Evolutionary conservation across 352 stramenopile species (phyloP).

Genomic region (Globisporangium splendens): DNA sequence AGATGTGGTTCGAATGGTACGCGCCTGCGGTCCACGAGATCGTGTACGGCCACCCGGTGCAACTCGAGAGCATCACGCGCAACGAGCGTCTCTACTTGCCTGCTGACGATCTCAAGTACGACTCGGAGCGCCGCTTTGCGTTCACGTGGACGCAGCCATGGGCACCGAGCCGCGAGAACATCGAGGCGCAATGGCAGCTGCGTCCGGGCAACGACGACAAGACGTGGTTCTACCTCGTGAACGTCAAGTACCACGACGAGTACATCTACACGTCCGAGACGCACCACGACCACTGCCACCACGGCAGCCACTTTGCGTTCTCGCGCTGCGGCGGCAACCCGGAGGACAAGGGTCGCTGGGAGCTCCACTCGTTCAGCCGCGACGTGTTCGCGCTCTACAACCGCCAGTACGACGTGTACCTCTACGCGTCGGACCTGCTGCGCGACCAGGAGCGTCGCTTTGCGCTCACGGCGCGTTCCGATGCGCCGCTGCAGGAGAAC

Average conservation of each 20-base stretch:
- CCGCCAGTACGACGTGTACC: background rate
- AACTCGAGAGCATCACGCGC: slow-evolving; percentile 1
- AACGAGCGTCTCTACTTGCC: slow-evolving; percentile 4
- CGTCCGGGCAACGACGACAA: slow-evolving; percentile 5
- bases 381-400: slow-evolving; percentile 7
- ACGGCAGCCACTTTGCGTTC: slow-evolving; percentile 1
- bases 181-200: slow-evolving; percentile 5
- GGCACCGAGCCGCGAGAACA: background rate
- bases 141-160: slow-evolving; percentile 3
- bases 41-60: slow-evolving; percentile 5
- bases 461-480: background rate
- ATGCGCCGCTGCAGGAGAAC: slow-evolving; percentile 3
- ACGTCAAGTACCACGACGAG: slow-evolving; percentile 6
- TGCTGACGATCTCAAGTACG: background rate
- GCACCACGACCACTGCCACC: background rate
- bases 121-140: background rate
- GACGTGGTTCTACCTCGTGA: slow-evolving; percentile 9
- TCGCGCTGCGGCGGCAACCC: background rate
- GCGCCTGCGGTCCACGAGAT: slow-evolving; percentile 3
- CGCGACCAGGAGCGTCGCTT: background rate
- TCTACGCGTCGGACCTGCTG: slow-evolving; percentile 2
- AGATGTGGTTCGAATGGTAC: slow-evolving; percentile 12
- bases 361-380: slow-evolving; percentile 2
- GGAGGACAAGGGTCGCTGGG: slow-evolving; percentile 3
- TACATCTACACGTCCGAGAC: slow-evolving; percentile 2